These are phyloP conservation scores for Gnaphalium uliginosum DNA, from an alignment of 129 eudicot genomes.

Conservation along the genomic window DNA sequence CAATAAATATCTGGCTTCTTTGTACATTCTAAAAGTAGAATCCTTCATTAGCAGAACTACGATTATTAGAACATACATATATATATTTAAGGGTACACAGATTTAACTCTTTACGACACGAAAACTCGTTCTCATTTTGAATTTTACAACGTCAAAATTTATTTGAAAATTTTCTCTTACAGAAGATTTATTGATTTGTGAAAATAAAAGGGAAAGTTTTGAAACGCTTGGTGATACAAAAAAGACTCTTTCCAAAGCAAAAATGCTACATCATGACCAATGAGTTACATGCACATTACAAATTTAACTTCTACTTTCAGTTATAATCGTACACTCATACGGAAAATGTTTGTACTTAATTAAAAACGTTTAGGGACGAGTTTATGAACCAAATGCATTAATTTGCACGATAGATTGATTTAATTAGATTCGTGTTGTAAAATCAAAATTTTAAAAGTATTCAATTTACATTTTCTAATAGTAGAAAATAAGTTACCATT, in stretches of 20 bases:
- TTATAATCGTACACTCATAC: not conserved
- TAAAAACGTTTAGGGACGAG: not conserved
- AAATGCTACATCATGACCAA: not conserved
- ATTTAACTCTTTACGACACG: not conserved
- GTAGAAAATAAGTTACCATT: slow-evolving; percentile 20
- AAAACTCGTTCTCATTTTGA: not conserved
- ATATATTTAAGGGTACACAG: not conserved
- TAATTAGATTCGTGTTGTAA: slow-evolving; percentile 18
- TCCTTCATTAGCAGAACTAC: not conserved
- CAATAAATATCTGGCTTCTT: not conserved
- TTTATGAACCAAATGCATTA: not conserved
- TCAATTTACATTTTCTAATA: slow-evolving; percentile 10
- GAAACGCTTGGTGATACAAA: too few relatives aligned
- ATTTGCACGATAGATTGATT: not conserved
- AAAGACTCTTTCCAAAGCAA: not conserved
- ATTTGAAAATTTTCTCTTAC: too few relatives aligned
- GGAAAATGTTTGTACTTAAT: not conserved
- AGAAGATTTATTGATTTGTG: too few relatives aligned
- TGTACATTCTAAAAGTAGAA: not conserved
- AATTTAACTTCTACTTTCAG: not conserved
- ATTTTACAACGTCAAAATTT: too few relatives aligned
- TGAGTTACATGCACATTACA: not conserved
- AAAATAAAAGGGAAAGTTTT: too few relatives aligned
- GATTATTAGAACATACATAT: not conserved
- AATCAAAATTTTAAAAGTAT: not conserved